phyloP scores from a whole-genome alignment of 129 eudicot genomes.

The Saussurea involucrata region DNA sequence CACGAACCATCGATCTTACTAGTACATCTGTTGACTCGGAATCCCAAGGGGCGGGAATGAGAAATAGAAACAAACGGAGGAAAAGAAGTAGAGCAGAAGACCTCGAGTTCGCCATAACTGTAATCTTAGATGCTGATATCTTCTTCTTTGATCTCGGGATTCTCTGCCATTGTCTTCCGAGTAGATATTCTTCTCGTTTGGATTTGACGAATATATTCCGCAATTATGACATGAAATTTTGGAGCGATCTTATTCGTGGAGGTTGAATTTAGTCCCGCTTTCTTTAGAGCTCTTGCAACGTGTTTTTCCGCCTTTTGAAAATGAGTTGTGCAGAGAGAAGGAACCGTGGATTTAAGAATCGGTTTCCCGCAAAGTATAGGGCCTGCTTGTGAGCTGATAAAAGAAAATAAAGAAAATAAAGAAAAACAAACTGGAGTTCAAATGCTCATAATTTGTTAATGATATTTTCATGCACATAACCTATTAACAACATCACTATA shows the following conservation, averaged over 20 bases:
- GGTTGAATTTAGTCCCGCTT: conserved; percentile 55
- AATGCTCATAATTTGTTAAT: background rate
- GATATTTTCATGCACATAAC: background rate
- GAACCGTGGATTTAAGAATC: conserved; percentile 60
- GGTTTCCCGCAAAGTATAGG: conserved; percentile 77
- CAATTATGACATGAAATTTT: conserved; percentile 62
- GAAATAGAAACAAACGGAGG: background rate
- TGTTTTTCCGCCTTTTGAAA: conserved; percentile 67
- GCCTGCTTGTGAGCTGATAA: conserved; percentile 66
- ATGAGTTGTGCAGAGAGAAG: conserved; percentile 65
- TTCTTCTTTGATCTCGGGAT: conserved; percentile 40
- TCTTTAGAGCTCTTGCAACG: conserved; percentile 65
- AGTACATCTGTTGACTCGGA: background rate
- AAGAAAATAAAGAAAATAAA: background rate
- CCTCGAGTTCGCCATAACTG: background rate
- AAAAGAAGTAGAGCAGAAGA: background rate
- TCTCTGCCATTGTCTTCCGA: conserved; percentile 35
- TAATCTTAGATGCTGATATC: conserved; percentile 39
- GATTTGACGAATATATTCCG: conserved; percentile 63
- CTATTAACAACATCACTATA: background rate
- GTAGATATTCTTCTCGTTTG: conserved; percentile 61
- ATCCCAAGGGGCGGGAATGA: background rate
- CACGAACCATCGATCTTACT: conserved; percentile 14
- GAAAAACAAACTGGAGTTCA: background rate
- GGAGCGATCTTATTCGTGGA: conserved; percentile 71